Conservation (phyloP, 2,329 filamentous ascomycete genomes). For the Fusarium austroafricanum region DNA sequence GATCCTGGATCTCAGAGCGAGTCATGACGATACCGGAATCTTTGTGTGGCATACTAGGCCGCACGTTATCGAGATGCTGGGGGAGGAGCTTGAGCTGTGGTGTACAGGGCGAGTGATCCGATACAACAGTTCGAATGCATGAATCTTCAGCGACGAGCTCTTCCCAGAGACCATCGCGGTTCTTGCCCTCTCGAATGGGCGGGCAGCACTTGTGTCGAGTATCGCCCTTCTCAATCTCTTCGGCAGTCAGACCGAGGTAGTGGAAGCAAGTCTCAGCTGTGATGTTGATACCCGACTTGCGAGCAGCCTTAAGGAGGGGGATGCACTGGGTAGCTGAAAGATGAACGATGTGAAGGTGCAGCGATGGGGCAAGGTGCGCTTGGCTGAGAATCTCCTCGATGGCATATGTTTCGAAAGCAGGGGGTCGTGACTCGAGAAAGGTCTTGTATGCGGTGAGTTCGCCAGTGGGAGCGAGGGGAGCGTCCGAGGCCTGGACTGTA, state of each 20-base stretch:
- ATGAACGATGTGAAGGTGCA: slow-evolving; percentile 94
- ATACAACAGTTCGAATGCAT: slow-evolving; percentile 91
- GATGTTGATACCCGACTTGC: slow-evolving; percentile 80
- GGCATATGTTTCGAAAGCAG: slow-evolving; percentile 90
- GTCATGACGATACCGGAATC: slow-evolving; percentile 67
- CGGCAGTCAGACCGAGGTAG: slow-evolving; percentile 86
- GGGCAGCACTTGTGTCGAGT: slow-evolving; percentile 96
- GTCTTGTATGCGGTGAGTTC: slow-evolving; percentile 84
- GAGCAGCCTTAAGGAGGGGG: slow-evolving; percentile 80
- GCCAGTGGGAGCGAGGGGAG: slow-evolving; percentile 77
- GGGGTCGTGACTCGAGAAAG: slow-evolving; percentile 90
- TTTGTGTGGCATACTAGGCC: slow-evolving; percentile 57
- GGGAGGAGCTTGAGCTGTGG: slow-evolving; percentile 93
- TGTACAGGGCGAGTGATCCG: slow-evolving; percentile 96
- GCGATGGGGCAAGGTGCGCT: slow-evolving; percentile 80
- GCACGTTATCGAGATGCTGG: slow-evolving; percentile 61
- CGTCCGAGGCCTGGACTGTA: slow-evolving; percentile 74
- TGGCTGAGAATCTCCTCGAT: slow-evolving; percentile 87
- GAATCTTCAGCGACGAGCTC: slow-evolving; percentile 79
- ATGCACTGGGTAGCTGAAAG: slow-evolving; percentile 91
- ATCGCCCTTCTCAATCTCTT: slow-evolving; percentile 85
- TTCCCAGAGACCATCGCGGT: slow-evolving; percentile 88
- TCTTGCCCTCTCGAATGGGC: slow-evolving; percentile 83
- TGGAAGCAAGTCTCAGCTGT: slow-evolving; percentile 97
- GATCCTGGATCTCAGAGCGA: slow-evolving; percentile 45